These are phyloP conservation scores for Sequoiadendron giganteum DNA, from an alignment of 75 land plant genomes.

Conservation along the genomic window DNA sequence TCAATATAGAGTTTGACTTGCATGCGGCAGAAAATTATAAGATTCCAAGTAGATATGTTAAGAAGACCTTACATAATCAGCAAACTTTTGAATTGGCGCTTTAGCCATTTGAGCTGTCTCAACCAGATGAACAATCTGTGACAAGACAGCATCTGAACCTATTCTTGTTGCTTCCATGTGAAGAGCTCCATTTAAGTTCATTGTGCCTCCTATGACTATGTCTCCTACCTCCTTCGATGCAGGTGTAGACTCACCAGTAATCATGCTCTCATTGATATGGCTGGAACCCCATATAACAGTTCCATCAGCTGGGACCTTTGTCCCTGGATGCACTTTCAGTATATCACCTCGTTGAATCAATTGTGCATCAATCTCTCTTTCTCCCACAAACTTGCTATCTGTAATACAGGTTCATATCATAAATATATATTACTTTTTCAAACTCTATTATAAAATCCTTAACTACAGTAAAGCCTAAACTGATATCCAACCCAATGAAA, in stretches of 20 bases:
- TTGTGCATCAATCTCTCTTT: conserved; percentile 79
- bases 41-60: not conserved
- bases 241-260: conserved; percentile 88
- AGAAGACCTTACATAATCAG: conserved; percentile 38
- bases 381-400: conserved; percentile 58
- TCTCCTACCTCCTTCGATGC: conserved; percentile 65
- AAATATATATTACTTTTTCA: not conserved
- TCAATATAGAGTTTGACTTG: not conserved
- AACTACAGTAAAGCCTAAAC: not conserved
- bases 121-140: conserved; percentile 87
- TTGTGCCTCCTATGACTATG: conserved; percentile 87
- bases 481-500: not conserved
- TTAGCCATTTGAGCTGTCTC: conserved; percentile 98
- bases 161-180: conserved; percentile 80
- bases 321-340: conserved; percentile 88
- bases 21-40: not conserved
- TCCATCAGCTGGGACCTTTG: conserved; percentile 93
- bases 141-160: conserved; percentile 81
- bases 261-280: conserved; percentile 95
- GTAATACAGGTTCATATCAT: conserved; percentile 11
- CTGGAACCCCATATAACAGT: conserved; percentile 83
- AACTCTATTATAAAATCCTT: conserved; percentile 1
- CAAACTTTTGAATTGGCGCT: conserved; percentile 94
- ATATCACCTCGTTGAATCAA: conserved; percentile 83
- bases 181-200: conserved; percentile 84